These are phyloP conservation scores for Cladophialophora chaetospira DNA, from an alignment of 2,329 filamentous ascomycete genomes.

Conservation along the genomic window DNA sequence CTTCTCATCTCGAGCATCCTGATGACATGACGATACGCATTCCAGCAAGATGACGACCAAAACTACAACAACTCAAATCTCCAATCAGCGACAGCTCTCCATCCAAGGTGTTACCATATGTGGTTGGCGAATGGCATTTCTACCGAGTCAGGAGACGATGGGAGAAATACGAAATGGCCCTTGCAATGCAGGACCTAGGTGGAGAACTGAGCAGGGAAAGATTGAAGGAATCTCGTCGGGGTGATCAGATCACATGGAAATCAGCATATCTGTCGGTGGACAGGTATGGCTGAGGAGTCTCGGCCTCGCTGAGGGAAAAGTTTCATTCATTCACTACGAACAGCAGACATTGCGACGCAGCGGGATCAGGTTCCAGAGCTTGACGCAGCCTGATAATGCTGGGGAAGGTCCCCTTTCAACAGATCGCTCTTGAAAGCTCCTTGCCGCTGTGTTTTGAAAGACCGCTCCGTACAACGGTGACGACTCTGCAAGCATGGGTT, in stretches of 20 bases:
- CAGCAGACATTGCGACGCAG: not conserved
- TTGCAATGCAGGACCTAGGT: constrained; percentile 7
- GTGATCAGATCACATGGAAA: constrained; percentile 5
- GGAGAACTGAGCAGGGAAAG: not conserved
- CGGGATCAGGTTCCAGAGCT: not conserved
- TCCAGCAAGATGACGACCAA: constrained; percentile 11
- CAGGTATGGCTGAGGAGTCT: not conserved
- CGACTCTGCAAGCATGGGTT: no score
- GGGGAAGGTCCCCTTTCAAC: not conserved
- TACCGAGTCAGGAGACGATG: constrained; percentile 8
- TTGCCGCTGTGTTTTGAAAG: no score
- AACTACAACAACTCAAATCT: constrained; percentile 3
- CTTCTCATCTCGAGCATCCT: constrained; percentile 2
- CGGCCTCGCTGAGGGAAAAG: constrained; percentile 3
- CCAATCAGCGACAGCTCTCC: constrained; percentile 4
- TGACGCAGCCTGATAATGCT: not conserved
- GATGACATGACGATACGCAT: constrained; percentile 19
- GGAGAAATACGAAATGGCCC: constrained; percentile 6
- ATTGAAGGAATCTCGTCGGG: constrained; percentile 5
- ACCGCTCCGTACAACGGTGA: no score
- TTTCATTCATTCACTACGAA: constrained; percentile 8
- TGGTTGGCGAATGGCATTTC: constrained; percentile 17
- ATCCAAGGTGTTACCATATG: constrained; percentile 16
- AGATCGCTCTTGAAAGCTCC: no score
- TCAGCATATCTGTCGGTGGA: not conserved